These are phyloP conservation scores for Murraya paniculata DNA, from an alignment of 345 rosid species.

Conservation along the genomic window DNA sequence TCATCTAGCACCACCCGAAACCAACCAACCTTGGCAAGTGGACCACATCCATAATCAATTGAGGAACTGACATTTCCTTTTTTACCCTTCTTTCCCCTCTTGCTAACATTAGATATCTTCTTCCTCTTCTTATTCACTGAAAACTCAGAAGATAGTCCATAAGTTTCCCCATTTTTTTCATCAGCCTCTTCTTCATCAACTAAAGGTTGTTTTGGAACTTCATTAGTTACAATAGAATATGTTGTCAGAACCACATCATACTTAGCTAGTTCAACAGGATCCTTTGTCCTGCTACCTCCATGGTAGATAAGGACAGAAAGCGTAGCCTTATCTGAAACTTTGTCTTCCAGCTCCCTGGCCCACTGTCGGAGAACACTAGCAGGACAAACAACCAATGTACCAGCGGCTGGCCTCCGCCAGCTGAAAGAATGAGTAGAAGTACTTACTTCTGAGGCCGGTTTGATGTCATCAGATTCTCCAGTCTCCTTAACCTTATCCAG, in stretches of 20 bases:
- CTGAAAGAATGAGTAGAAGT: conserved; percentile 45
- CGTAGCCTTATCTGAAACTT: conserved; percentile 70
- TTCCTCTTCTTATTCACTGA: conserved; percentile 58
- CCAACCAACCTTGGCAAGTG: conserved; percentile 86
- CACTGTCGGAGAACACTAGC: conserved; percentile 95
- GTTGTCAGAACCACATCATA: conserved; percentile 94
- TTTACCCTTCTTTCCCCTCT: conserved; percentile 64
- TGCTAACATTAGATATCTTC: conserved; percentile 36
- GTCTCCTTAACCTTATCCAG: conserved; percentile 36
- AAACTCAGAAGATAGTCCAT: conserved; percentile 68
- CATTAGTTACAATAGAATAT: conserved; percentile 78
- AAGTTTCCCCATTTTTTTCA: conserved; percentile 57
- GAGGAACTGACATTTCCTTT: conserved; percentile 51
- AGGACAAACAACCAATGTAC: conserved; percentile 95
- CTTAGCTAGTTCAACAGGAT: conserved; percentile 77
- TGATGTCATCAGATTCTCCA: conserved; percentile 37
- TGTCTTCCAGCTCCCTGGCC: conserved; percentile 88
- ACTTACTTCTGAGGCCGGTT: conserved; percentile 43
- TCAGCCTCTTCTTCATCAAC: conserved; percentile 76
- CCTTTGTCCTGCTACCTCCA: conserved; percentile 86
- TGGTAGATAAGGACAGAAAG: conserved; percentile 75
- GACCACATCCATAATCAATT: conserved; percentile 59
- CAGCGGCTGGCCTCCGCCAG: conserved; percentile 68
- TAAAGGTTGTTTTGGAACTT: conserved; percentile 86
- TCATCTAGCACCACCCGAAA: conserved; percentile 87